Conservation (phyloP, 2,329 filamentous ascomycete species). For the Aschersonia sp. region DNA sequence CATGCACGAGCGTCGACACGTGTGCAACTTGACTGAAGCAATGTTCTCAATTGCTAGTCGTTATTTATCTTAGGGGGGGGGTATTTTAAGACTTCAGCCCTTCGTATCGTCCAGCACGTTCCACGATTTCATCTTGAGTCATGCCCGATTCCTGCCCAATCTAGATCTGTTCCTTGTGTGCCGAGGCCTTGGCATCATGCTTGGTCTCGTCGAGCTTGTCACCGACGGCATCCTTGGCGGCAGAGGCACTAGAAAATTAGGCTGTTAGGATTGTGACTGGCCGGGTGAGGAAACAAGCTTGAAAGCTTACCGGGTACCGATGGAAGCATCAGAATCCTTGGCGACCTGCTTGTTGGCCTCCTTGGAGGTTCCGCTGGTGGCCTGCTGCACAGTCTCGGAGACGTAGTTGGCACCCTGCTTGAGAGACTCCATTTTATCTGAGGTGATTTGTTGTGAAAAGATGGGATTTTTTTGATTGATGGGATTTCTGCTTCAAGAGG, state of each 20-base stretch:
- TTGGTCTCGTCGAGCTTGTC: conserved; percentile 29
- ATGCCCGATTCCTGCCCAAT: background rate
- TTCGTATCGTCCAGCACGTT: background rate
- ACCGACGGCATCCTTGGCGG: conserved; percentile 31
- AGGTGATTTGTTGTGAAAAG: conserved; percentile 4
- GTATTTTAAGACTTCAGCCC: conserved; percentile 1
- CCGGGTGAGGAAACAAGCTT: background rate
- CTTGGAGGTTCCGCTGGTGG: conserved; percentile 42
- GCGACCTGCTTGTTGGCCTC: conserved; percentile 56
- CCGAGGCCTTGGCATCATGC: conserved; percentile 24
- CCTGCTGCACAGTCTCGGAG: conserved; percentile 45
- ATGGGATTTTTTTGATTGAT: conserved; percentile 4
- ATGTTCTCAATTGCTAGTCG: background rate
- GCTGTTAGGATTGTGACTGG: conserved; percentile 1
- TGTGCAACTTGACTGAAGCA: background rate
- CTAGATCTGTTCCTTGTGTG: conserved; percentile 27
- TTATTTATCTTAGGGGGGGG: conserved; percentile 3
- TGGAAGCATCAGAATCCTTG: conserved; percentile 40
- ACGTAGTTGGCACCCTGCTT: conserved; percentile 54
- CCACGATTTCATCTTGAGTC: background rate
- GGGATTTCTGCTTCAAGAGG: background rate
- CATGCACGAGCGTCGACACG: background rate
- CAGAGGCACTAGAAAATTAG: conserved; percentile 20
- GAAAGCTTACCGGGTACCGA: conserved; percentile 35
- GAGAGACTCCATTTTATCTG: conserved; percentile 33